These are phyloP conservation scores for Globisporangium uncinulatum DNA, from an alignment of 352 stramenopile genomes.

Conservation along the genomic window DNA sequence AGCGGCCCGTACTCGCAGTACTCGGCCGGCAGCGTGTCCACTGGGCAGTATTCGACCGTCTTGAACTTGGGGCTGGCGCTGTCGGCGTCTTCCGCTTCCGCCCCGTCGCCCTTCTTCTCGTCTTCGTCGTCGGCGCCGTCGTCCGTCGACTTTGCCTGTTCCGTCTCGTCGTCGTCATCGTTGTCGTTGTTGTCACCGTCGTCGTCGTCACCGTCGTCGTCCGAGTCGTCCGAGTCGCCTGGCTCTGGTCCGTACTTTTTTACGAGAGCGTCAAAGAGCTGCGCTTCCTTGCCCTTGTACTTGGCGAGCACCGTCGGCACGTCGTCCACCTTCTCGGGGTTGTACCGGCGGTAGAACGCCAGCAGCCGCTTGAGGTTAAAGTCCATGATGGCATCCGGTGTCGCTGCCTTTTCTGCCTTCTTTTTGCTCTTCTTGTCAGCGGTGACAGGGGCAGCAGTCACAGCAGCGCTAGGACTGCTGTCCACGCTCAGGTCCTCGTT, in stretches of 20 bases:
- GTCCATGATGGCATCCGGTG: slow-evolving; percentile 24
- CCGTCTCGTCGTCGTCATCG: slow-evolving; percentile 33
- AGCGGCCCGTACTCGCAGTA: slow-evolving; percentile 85
- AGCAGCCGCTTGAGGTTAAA: slow-evolving; percentile 63
- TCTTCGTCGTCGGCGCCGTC: slow-evolving; percentile 23
- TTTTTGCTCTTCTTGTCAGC: slow-evolving; percentile 15
- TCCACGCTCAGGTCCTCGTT: slow-evolving; percentile 32
- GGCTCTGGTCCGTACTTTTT: slow-evolving; percentile 85
- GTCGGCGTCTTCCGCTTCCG: slow-evolving; percentile 30
- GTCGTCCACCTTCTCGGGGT: slow-evolving; percentile 70
- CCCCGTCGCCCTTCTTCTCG: slow-evolving; percentile 37
- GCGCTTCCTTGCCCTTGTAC: slow-evolving; percentile 79
- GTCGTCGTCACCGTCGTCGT: slow-evolving; percentile 23
- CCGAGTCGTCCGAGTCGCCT: slow-evolving; percentile 65
- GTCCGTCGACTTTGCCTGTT: slow-evolving; percentile 14
- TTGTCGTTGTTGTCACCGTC: slow-evolving; percentile 25
- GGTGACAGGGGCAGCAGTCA: slow-evolving; percentile 3
- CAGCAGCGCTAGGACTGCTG: background rate
- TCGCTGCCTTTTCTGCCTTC: slow-evolving; percentile 1
- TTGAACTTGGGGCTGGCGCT: slow-evolving; percentile 44
- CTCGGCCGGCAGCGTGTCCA: slow-evolving; percentile 77
- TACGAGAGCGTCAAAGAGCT: slow-evolving; percentile 75
- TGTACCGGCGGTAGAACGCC: slow-evolving; percentile 83
- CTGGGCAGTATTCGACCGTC: slow-evolving; percentile 74
- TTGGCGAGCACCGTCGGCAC: slow-evolving; percentile 58